These are phyloP conservation scores for Hepatocystis sp. DNA, from an alignment of 169 alveolate species.

Conservation along the genomic window DNA sequence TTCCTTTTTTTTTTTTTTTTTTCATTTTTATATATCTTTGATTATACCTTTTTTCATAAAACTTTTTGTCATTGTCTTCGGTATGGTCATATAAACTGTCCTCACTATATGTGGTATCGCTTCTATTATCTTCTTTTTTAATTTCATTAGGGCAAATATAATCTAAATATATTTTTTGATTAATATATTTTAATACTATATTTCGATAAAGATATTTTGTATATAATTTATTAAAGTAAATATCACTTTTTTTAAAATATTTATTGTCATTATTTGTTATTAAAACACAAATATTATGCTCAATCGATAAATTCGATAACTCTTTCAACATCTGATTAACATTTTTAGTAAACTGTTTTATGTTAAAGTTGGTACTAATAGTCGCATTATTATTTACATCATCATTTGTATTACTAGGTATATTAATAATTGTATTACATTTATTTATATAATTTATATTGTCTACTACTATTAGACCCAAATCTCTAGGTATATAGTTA, in stretches of 20 bases:
- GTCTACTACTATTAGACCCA: conserved; percentile 50
- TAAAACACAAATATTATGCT: conserved; percentile 36
- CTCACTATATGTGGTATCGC: conserved; percentile 15
- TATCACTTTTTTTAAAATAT: conserved; percentile 30
- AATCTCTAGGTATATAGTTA: conserved; percentile 36
- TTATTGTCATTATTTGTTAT: conserved; percentile 43
- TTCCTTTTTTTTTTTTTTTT: conserved; percentile 8
- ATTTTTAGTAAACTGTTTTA: background rate
- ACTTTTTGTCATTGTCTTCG: conserved; percentile 5
- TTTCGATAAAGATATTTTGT: conserved; percentile 35
- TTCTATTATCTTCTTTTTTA: background rate
- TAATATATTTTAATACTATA: conserved; percentile 32
- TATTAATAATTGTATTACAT: background rate
- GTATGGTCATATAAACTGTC: conserved; percentile 19
- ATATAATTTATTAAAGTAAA: conserved; percentile 1
- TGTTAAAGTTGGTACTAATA: background rate
- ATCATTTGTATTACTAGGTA: background rate
- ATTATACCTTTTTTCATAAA: conserved; percentile 41
- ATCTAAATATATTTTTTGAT: conserved; percentile 20
- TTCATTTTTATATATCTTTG: conserved; percentile 47
- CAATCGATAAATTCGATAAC: conserved; percentile 16
- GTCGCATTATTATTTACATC: background rate
- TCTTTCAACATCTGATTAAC: conserved; percentile 8
- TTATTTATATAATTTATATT: conserved; percentile 37
- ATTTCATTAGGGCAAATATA: background rate